Evolutionary conservation across 2,329 filamentous ascomycete genomes (phyloP).

Genomic region (Cephalotrichum gorgonifer): DNA sequence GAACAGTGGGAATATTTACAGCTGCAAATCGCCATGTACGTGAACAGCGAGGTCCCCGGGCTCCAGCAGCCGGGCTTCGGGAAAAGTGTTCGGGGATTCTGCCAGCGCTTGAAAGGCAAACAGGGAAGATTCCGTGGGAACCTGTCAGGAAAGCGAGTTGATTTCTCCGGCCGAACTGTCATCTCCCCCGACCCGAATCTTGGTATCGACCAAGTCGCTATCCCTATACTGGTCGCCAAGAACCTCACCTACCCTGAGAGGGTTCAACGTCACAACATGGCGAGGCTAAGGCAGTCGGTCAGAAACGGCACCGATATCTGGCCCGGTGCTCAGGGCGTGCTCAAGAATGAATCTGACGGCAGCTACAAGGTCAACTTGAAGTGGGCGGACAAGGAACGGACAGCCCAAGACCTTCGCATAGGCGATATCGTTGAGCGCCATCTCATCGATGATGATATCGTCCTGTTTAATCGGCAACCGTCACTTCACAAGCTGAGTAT

Average conservation of each 20-base stretch:
- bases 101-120: conserved; percentile 91
- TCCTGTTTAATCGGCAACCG: conserved; percentile 95
- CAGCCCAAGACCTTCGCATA: conserved; percentile 64
- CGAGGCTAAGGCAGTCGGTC: conserved; percentile 67
- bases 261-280: conserved; percentile 74
- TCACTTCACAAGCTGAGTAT: conserved; percentile 98
- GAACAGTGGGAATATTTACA: conserved; percentile 98
- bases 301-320: conserved; percentile 67
- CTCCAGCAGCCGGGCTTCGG: conserved; percentile 81
- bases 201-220: conserved; percentile 84
- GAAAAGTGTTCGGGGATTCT: conserved; percentile 86
- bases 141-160: conserved; percentile 93
- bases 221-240: conserved; percentile 85
- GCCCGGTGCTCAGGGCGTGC: conserved; percentile 78
- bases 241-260: conserved; percentile 93
- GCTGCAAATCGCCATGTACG: conserved; percentile 91
- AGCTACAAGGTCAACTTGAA: conserved; percentile 65
- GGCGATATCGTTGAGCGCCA: conserved; percentile 92
- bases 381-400: conserved; percentile 58
- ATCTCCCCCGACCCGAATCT: conserved; percentile 96
- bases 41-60: conserved; percentile 92
- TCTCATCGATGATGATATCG: conserved; percentile 88
- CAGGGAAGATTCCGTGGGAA: conserved; percentile 96
- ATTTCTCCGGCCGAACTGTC: conserved; percentile 94
- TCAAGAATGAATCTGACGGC: conserved; percentile 57